Percentiles rank a stretch among this genome's conserved stretches.
These are phyloP conservation scores for Nothophaeocryptopus gaeumannii DNA, from an alignment of 2,329 filamentous ascomycete species.

Conservation along the genomic window DNA sequence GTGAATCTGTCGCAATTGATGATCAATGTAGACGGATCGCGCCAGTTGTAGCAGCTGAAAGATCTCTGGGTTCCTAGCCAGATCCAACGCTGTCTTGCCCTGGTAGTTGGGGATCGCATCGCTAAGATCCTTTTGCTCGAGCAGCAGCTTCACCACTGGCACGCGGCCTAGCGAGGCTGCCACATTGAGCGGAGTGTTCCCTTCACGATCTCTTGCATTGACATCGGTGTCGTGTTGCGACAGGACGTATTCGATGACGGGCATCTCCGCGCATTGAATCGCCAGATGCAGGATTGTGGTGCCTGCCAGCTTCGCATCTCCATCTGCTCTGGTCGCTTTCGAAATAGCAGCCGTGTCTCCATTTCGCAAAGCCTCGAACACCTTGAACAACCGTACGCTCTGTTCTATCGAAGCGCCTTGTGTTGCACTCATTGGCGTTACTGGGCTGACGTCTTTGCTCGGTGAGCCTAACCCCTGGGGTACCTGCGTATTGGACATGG, in stretches of 20 bases:
- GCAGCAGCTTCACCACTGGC: constrained; percentile 75
- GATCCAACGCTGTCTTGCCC: constrained; percentile 80
- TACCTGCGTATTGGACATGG: constrained; percentile 32
- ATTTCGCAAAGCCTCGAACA: constrained; percentile 87
- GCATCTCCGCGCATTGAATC: constrained; percentile 89
- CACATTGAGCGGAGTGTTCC: constrained; percentile 88
- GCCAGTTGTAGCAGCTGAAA: constrained; percentile 92
- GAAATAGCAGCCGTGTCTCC: constrained; percentile 90
- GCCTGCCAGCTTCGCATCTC: constrained; percentile 59
- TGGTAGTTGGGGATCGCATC: constrained; percentile 82
- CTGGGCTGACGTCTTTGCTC: constrained; percentile 18
- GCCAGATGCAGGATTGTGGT: constrained; percentile 90
- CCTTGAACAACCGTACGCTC: constrained; percentile 87
- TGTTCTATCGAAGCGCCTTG: constrained; percentile 68
- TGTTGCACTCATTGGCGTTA: constrained; percentile 24
- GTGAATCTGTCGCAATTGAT: constrained; percentile 80
- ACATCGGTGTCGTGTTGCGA: constrained; percentile 65
- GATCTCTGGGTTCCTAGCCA: constrained; percentile 88
- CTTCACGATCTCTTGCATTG: constrained; percentile 85
- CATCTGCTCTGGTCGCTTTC: constrained; percentile 65
- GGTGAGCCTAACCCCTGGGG: constrained; percentile 19
- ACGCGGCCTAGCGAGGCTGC: constrained; percentile 79
- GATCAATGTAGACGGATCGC: constrained; percentile 83
- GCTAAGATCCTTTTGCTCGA: constrained; percentile 81
- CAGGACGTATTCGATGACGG: constrained; percentile 92